Evolutionary conservation across 1,284 basidiomycete species (phyloP), one percentile per base, ranked within the genome.

Genomic region (Sanghuangporus baumii): DNA sequence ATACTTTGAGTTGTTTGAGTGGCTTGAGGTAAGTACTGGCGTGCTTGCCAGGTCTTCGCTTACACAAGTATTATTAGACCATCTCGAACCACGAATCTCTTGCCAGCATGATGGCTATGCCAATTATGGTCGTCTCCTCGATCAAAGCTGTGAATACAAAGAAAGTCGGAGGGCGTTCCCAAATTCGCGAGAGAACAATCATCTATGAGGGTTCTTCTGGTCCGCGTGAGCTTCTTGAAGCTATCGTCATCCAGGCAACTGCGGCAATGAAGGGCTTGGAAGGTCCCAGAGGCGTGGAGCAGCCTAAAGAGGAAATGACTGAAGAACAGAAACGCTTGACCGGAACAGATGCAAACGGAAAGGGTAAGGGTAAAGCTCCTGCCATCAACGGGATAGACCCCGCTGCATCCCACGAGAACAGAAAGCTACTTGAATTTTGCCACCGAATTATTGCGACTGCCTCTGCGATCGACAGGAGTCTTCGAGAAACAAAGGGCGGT

Each of bases 61-160:
- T 12, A 48, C 40, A 16, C 6, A 46, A 62, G 37, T 59, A 63
- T 52, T 58, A 43, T 63, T 51, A 92, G 91, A 93, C 89, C 2
- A 90, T 96, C 47, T 93, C 93, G 7, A 88, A 87, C 68, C 93
- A 96, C 67, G 94, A 96, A 78, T 88, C 91, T 3, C 75, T 96
- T 34, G 92, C 93, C 2, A 91, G 89, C 67, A 94, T 96, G 90
- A 92, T 96, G 84, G 94, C 90, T 0, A 96, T 95, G 93, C 93
- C 94, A 1, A 93, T 93, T 71, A 96, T 96, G 93, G 85, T 89
- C 2, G 81, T 85, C 20, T 76, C 81, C 3, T 87, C 87, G n/a
- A 81, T 86, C 36, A 89, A 88, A 71, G 77, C 81, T 3, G 75
- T 86, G 12, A 77, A 78, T 12, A 77, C 82, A 6, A 85, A 81